phyloP scores from a whole-genome alignment of 2,329 filamentous ascomycete species.

The Paraphaeosphaeria minitans region DNA sequence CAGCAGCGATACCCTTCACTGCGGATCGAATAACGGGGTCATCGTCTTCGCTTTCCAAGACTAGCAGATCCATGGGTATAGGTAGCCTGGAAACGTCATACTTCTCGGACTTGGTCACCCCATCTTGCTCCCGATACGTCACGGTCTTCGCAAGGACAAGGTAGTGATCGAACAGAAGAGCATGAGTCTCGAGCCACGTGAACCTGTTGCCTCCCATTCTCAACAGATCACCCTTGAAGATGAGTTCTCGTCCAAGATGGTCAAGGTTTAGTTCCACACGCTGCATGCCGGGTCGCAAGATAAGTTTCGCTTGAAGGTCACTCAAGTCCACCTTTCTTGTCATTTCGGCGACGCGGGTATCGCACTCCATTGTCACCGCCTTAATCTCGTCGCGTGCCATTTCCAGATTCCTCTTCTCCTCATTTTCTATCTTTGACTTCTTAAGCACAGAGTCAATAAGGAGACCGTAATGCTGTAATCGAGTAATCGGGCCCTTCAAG shows the following conservation, averaged over 20 bases:
- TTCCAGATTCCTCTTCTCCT: conserved; percentile 84
- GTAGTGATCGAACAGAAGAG: conserved; percentile 94
- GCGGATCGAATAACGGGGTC: conserved; percentile 83
- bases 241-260: conserved; percentile 88
- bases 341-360: conserved; percentile 90
- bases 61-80: conserved; percentile 94
- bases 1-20: conserved; percentile 70
- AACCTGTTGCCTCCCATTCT: conserved; percentile 87
- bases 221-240: conserved; percentile 87
- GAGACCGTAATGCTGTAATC: conserved; percentile 87
- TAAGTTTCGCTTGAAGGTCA: conserved; percentile 81
- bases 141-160: conserved; percentile 86
- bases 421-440: conserved; percentile 80
- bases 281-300: conserved; percentile 85
- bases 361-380: conserved; percentile 85
- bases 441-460: conserved; percentile 82
- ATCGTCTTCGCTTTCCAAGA: conserved; percentile 90
- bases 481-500: conserved; percentile 89
- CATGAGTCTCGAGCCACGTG: conserved; percentile 91
- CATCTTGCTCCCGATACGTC: conserved; percentile 68
- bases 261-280: conserved; percentile 85
- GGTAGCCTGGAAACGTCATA: conserved; percentile 95
- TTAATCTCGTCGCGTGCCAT: conserved; percentile 92
- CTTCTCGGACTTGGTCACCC: conserved; percentile 74
- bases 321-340: conserved; percentile 87